phyloP scores from a whole-genome alignment of 1,284 basidiomycete genomes.

The Pisolithus thermaeus region DNA sequence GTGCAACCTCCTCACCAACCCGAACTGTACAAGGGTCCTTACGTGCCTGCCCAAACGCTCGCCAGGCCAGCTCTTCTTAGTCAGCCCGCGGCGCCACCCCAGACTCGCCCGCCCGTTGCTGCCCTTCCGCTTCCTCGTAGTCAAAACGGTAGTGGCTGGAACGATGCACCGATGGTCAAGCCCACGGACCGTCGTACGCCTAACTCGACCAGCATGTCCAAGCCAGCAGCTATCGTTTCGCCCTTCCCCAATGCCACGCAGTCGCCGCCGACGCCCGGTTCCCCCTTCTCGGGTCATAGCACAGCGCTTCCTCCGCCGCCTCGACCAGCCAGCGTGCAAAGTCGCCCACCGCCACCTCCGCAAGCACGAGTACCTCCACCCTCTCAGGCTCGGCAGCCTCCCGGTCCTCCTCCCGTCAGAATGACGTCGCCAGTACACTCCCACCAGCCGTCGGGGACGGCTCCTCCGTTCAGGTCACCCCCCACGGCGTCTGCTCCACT shows the following conservation, averaged over 20 bases:
- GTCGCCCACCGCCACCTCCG: conserved; percentile 39
- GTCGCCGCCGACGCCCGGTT: conserved; percentile 38
- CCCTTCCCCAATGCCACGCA: conserved; percentile 82
- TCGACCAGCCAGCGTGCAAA: conserved; percentile 55
- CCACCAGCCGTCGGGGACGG: conserved; percentile 32
- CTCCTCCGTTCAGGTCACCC: conserved; percentile 42
- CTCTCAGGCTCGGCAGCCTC: conserved; percentile 32
- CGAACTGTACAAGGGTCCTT: conserved; percentile 28
- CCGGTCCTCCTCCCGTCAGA: conserved; percentile 36
- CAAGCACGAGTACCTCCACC: conserved; percentile 34
- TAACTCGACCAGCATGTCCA: conserved; percentile 41
- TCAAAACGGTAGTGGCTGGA: conserved; percentile 79
- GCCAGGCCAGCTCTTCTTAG: conserved; percentile 13
- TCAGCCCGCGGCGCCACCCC: conserved; percentile 18
- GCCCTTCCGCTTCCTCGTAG: conserved; percentile 48
- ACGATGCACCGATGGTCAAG: conserved; percentile 70
- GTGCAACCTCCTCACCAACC: conserved; percentile 6
- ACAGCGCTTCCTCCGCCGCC: conserved; percentile 52
- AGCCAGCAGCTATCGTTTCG: conserved; percentile 72
- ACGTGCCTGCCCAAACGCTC: conserved; percentile 18
- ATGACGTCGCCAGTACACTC: conserved; percentile 38
- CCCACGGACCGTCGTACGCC: conserved; percentile 45
- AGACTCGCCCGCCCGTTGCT: conserved; percentile 17
- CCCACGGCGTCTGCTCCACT: conserved; percentile 23
- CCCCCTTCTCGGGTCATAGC: conserved; percentile 38